Percentiles rank a stretch among this genome's conserved stretches.
These are phyloP conservation scores for Asparagopsis taxiformis DNA, from an alignment of 31 red algal species.

Conservation along the genomic window DNA sequence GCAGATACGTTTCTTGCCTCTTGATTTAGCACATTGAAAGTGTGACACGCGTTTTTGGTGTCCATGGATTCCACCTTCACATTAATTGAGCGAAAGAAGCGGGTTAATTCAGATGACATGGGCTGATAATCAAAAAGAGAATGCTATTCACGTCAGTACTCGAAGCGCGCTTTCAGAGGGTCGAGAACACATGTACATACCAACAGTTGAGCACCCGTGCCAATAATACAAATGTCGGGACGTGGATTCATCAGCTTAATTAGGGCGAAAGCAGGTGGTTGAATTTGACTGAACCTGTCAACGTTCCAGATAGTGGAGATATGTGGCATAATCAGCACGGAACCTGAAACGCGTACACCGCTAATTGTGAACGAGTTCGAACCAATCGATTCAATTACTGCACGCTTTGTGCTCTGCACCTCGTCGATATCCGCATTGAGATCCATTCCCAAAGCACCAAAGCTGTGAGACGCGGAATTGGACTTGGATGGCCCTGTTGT, in stretches of 20 bases:
- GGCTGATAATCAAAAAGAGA: neutral
- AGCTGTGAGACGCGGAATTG: neutral
- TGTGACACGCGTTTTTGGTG: constrained; percentile 67
- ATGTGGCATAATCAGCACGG: constrained; percentile 56
- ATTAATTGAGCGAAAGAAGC: constrained; percentile 31
- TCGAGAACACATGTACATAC: no score
- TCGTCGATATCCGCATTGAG: neutral
- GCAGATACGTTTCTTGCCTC: constrained; percentile 59
- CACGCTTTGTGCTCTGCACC: constrained; percentile 23
- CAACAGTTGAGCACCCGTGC: constrained; percentile 39
- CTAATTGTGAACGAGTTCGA: constrained; percentile 44
- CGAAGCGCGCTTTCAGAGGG: no score
- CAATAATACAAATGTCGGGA: constrained; percentile 50
- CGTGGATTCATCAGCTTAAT: constrained; percentile 49
- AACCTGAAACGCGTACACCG: constrained; percentile 48
- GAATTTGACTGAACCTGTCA: constrained; percentile 13
- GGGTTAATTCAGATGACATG: constrained; percentile 20
- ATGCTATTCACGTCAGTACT: neutral
- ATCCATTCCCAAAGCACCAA: constrained; percentile 47
- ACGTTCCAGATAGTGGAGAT: constrained; percentile 68
- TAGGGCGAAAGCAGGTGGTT: constrained; percentile 50
- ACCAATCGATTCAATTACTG: constrained; percentile 52
- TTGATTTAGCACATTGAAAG: constrained; percentile 70
- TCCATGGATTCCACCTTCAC: constrained; percentile 71
- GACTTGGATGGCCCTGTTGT: neutral